Conservation (phyloP, 495 filamentous ascomycete species). For the Venustampulla echinocandica region DNA sequence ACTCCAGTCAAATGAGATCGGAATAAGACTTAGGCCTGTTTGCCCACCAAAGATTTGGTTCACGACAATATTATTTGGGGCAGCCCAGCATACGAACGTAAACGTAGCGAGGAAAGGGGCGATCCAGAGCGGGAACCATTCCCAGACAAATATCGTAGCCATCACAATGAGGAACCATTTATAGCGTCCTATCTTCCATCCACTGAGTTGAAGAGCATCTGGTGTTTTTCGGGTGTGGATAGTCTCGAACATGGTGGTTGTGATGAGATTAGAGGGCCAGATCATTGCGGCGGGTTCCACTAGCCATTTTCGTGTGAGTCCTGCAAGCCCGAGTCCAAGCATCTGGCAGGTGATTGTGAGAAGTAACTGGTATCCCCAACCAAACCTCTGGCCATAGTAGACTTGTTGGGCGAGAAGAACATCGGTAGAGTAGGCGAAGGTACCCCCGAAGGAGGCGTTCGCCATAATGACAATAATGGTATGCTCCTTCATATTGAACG, state of each 20-base stretch:
- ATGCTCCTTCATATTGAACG: constrained; percentile 77
- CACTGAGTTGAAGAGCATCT: constrained; percentile 21
- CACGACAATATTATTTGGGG: constrained; percentile 51
- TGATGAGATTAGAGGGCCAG: constrained; percentile 59
- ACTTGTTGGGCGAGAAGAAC: constrained; percentile 35
- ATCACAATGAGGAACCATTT: constrained; percentile 58
- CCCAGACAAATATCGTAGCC: constrained; percentile 48
- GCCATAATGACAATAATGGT: constrained; percentile 69
- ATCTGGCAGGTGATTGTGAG: constrained; percentile 61
- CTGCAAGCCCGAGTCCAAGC: constrained; percentile 65
- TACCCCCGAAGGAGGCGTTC: constrained; percentile 39
- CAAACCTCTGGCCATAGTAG: constrained; percentile 31
- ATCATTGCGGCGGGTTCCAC: constrained; percentile 64
- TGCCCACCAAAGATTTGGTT: constrained; percentile 61
- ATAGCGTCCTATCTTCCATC: constrained; percentile 53
- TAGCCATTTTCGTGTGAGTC: constrained; percentile 55
- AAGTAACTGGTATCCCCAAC: constrained; percentile 47
- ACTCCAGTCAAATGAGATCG: constrained; percentile 29
- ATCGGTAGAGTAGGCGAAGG: constrained; percentile 39
- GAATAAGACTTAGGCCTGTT: constrained; percentile 51
- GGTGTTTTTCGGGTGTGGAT: constrained; percentile 3
- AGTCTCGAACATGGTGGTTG: constrained; percentile 42
- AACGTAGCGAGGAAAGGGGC: constrained; percentile 52
- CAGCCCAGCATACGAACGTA: constrained; percentile 52
- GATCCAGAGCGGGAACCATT: constrained; percentile 46